Evolutionary conservation across 495 filamentous ascomycete species (phyloP).

Genomic region (Hyaloscypha variabilis): DNA sequence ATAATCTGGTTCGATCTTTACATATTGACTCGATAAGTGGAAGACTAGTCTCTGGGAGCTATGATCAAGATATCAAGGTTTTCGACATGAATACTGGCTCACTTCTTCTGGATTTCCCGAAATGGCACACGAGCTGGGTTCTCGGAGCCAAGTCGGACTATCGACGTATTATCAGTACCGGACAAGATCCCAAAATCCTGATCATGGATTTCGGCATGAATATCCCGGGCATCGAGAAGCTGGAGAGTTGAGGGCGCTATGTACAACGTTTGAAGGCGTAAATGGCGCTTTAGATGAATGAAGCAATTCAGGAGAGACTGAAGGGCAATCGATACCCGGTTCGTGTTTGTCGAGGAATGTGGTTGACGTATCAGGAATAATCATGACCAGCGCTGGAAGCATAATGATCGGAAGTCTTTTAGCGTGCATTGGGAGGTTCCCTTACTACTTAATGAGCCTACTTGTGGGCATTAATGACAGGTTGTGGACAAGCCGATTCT

Average conservation of each 20-base stretch:
- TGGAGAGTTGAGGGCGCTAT: slow-evolving; percentile 42
- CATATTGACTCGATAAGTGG: slow-evolving; percentile 84
- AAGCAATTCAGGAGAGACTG: neutral
- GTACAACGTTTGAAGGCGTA: neutral
- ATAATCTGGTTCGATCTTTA: slow-evolving; percentile 79
- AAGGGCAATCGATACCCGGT: neutral
- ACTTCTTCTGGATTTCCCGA: slow-evolving; percentile 73
- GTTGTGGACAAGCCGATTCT: neutral
- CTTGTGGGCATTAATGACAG: neutral
- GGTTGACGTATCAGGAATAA: neutral
- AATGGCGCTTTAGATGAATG: neutral
- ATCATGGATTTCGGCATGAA: slow-evolving; percentile 86
- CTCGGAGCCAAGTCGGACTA: slow-evolving; percentile 94
- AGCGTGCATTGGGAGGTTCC: neutral
- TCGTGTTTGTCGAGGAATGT: neutral
- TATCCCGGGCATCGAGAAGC: slow-evolving; percentile 53
- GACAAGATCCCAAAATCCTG: slow-evolving; percentile 86
- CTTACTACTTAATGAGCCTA: neutral
- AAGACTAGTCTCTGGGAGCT: slow-evolving; percentile 86
- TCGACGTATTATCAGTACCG: slow-evolving; percentile 86
- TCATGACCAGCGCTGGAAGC: neutral
- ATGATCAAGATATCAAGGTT: slow-evolving; percentile 91
- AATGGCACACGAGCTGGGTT: slow-evolving; percentile 96
- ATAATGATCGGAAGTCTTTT: neutral
- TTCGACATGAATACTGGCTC: slow-evolving; percentile 79